phyloP scores from a whole-genome alignment of 2,329 filamentous ascomycete species.

The Phialophora expanda region DNA sequence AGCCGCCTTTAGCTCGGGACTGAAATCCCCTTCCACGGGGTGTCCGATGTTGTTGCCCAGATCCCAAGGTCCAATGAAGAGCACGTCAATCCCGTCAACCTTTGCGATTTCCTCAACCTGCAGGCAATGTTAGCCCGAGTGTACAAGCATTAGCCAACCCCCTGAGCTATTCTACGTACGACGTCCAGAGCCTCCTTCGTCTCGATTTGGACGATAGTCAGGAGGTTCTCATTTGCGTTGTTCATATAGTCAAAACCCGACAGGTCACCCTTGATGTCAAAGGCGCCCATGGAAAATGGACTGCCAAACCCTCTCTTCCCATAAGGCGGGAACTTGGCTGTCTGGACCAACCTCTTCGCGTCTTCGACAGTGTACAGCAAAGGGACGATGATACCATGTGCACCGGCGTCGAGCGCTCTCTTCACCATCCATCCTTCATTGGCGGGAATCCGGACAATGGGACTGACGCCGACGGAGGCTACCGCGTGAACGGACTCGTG shows the following conservation, averaged over 20 bases:
- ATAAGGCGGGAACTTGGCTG: slow-evolving; percentile 61
- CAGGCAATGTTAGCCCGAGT: slow-evolving; percentile 13
- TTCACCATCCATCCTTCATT: slow-evolving; percentile 69
- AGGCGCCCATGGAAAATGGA: slow-evolving; percentile 58
- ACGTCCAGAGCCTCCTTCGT: slow-evolving; percentile 49
- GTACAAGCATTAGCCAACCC: no score
- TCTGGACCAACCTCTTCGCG: slow-evolving; percentile 57
- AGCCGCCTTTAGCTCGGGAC: slow-evolving; percentile 57
- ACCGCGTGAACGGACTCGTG: slow-evolving; percentile 60
- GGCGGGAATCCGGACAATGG: slow-evolving; percentile 57
- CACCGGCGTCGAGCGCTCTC: slow-evolving; percentile 63
- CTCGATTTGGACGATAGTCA: slow-evolving; percentile 57
- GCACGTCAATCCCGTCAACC: slow-evolving; percentile 58
- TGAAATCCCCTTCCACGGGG: slow-evolving; percentile 56
- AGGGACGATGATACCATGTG: slow-evolving; percentile 64
- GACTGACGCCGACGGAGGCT: slow-evolving; percentile 50
- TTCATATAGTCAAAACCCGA: slow-evolving; percentile 56
- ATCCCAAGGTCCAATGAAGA: slow-evolving; percentile 62
- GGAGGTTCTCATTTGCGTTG: slow-evolving; percentile 59
- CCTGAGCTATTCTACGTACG: slow-evolving; percentile 36
- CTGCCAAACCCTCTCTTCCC: slow-evolving; percentile 63
- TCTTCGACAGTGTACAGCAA: slow-evolving; percentile 60
- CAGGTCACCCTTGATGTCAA: slow-evolving; percentile 47
- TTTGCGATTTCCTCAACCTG: slow-evolving; percentile 58
- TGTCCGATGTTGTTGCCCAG: slow-evolving; percentile 63